These are phyloP conservation scores for Mikania micrantha DNA, from an alignment of 129 eudicot genomes.

Conservation along the genomic window DNA sequence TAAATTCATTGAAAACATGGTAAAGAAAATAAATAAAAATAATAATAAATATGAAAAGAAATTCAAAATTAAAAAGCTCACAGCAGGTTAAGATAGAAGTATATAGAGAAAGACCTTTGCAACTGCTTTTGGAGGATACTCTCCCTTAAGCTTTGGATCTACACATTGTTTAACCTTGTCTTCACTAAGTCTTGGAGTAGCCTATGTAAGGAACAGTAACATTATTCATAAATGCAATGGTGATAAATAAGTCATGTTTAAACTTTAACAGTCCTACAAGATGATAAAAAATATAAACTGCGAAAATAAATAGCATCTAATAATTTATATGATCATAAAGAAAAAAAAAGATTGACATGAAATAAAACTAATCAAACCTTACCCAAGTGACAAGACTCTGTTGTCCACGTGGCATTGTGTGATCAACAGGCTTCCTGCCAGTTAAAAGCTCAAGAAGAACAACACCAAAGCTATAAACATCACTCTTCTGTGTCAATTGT, in stretches of 20 bases:
- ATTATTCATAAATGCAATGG: constrained; percentile 1
- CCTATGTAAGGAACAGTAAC: constrained; percentile 34
- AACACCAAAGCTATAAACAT: constrained; percentile 84
- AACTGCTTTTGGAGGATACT: constrained; percentile 73
- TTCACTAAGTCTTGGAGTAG: constrained; percentile 89
- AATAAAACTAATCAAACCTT: constrained; percentile 10
- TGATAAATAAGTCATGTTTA: background rate
- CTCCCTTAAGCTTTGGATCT: constrained; percentile 75
- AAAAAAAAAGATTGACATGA: background rate
- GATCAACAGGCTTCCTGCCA: constrained; percentile 90
- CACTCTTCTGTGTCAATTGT: constrained; percentile 84
- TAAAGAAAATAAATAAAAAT: no score
- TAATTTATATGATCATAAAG: background rate
- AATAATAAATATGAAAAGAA: no score
- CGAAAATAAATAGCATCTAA: background rate
- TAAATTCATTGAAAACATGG: no score
- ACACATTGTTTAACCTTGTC: constrained; percentile 92
- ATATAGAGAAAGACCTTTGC: constrained; percentile 58
- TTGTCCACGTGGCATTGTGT: constrained; percentile 90
- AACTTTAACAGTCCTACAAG: background rate
- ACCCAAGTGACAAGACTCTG: constrained; percentile 98
- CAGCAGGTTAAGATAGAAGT: no score
- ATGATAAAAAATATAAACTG: background rate
- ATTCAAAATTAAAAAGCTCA: no score
- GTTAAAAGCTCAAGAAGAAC: constrained; percentile 85